Evolutionary conservation across 2,329 filamentous ascomycete species (phyloP), one percentile per base, ranked within the genome.

Genomic region (Cytospora leucostoma): DNA sequence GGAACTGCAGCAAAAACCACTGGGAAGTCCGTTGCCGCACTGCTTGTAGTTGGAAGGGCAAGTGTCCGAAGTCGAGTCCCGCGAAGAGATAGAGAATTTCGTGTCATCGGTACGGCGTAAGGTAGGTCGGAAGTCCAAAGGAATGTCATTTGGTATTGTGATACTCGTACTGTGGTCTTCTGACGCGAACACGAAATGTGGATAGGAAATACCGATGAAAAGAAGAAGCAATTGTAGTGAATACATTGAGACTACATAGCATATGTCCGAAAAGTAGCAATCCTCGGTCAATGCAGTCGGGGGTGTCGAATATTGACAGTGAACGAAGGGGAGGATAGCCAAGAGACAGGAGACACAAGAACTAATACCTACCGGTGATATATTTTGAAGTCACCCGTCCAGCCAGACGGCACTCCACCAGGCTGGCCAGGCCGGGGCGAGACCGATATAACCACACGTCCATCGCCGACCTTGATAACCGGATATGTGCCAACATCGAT

Each of bases 241-340:
- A 65, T 65, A 51, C 64, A 65, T 65, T 37, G 53, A 59, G 57
- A 54, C 61, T 65, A 65, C 64, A 65, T 65, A 12, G 32, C 61
- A 47, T 61, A 50, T 40, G n/a, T 17, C 12, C 21, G 56, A 38
- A 44, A 40, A 33, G 58, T 52, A 47, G 38, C 49, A 44, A 35
- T 56, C 64, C 53, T 55, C 54, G 61, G 56, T 60, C 53, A 59
- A 63, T 56, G 38, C 53, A n/a, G 61, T 12, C 38, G 59, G 44
- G 56, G 38, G 49, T 50, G 53, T 37, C n/a, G 53, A 38, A 53
- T 53, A 38, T 57, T 50, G 49, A 60, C 50, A 34, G 58, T 54
- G 40, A 56, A 61, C 19, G 32, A n/a, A 33, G 52, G 47, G 51
- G 21, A 17, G 38, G 55, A 19, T 54, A 56, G 27, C 56, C 51